Conservation (phyloP, 352 stramenopile species). For the Pythium grandisporangium region DNA sequence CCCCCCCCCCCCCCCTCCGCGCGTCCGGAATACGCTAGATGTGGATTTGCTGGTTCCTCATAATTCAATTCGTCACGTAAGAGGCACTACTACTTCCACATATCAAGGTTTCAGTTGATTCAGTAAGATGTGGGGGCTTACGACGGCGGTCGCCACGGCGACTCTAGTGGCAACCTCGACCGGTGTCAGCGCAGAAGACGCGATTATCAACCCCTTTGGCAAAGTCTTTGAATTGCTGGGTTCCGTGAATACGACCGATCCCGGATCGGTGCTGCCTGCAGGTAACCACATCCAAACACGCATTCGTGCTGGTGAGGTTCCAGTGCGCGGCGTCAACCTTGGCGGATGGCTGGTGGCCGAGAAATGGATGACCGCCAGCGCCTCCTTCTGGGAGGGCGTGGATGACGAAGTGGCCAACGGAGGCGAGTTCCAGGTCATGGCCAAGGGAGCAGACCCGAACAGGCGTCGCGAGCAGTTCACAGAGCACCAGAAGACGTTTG, state of each 20-base stretch:
- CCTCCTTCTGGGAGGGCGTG: constrained; percentile 71
- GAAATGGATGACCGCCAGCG: constrained; percentile 68
- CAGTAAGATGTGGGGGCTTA: no score
- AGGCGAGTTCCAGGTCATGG: constrained; percentile 35
- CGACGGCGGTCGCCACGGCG: no score
- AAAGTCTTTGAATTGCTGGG: background rate
- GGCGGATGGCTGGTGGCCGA: constrained; percentile 80
- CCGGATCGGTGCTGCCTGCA: no score
- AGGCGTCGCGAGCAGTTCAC: constrained; percentile 51
- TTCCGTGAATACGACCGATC: background rate
- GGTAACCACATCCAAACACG: constrained; percentile 7
- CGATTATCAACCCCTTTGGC: constrained; percentile 29
- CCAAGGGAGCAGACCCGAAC: constrained; percentile 20
- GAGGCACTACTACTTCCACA: no score
- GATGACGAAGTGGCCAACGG: constrained; percentile 24
- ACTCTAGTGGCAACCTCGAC: constrained; percentile 10
- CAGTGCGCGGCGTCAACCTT: constrained; percentile 63
- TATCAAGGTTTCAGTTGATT: no score
- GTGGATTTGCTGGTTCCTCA: no score
- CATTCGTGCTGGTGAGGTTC: constrained; percentile 26
- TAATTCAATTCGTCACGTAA: no score
- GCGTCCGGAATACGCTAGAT: no score
- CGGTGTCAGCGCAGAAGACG: constrained; percentile 18
- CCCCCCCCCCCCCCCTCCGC: no score
- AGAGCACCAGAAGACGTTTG: constrained; percentile 33